Percentiles rank a stretch among this genome's conserved stretches.
Evolutionary conservation across 1,284 basidiomycete genomes (phyloP).

Genomic region (Clitocybe nebularis): DNA sequence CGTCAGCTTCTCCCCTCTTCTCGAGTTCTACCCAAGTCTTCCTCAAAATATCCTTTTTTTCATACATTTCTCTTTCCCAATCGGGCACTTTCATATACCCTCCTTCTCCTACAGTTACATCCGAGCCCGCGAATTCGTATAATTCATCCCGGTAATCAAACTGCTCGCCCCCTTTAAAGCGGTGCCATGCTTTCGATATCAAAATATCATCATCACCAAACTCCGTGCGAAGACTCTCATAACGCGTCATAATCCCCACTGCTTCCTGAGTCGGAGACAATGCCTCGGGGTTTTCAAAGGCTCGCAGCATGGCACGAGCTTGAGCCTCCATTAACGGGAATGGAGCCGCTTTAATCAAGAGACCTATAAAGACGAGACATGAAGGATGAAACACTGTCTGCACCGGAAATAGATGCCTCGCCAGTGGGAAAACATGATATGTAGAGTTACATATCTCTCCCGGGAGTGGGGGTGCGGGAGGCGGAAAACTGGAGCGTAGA

Average conservation of each 20-base stretch:
- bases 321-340: conserved; percentile 69
- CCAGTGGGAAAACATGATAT: conserved; percentile 53
- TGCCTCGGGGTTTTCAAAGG: conserved; percentile 45
- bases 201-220: conserved; percentile 26
- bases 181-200: conserved; percentile 55
- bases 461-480: conserved; percentile 44
- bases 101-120: conserved; percentile 13
- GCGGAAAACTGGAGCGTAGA: conserved; percentile 31
- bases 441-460: conserved; percentile 56
- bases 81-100: conserved; percentile 27
- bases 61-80: conserved; percentile 60
- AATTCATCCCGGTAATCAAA: conserved; percentile 67
- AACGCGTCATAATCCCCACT: conserved; percentile 43
- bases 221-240: conserved; percentile 33
- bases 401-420: conserved; percentile 61
- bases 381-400: conserved; percentile 46
- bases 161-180: conserved; percentile 48
- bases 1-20: conserved; percentile 47
- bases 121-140: conserved; percentile 41
- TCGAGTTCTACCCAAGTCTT: conserved; percentile 58
- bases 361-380: conserved; percentile 61
- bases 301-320: conserved; percentile 51
- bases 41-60: conserved; percentile 45
- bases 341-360: conserved; percentile 53
- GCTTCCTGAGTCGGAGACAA: conserved; percentile 48